Percentiles rank a stretch among this genome's conserved stretches.
Conservation (phyloP, 352 stramenopile species). For the Blastocystis sp. region DNA sequence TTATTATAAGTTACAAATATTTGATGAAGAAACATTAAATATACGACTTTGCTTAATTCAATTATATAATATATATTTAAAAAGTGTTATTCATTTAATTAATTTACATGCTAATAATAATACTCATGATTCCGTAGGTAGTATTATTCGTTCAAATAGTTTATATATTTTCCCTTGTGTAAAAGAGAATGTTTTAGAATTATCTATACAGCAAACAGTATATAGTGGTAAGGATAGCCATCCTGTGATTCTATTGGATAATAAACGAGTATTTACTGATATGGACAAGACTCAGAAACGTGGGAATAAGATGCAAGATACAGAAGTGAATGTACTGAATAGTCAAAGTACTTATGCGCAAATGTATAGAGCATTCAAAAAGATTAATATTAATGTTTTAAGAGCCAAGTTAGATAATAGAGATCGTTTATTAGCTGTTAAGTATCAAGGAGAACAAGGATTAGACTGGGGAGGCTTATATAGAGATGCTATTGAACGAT, state of each 20-base stretch:
- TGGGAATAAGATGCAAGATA: too few species aligned
- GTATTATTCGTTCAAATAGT: slow-evolving; percentile 3
- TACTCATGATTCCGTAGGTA: not conserved
- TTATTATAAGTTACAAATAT: not conserved
- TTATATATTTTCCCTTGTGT: slow-evolving; percentile 25
- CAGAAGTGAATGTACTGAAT: not conserved
- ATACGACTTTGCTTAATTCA: not conserved
- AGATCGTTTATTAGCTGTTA: slow-evolving; percentile 39
- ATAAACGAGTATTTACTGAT: slow-evolving; percentile 14
- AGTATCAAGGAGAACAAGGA: slow-evolving; percentile 39
- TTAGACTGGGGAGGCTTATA: slow-evolving; percentile 41
- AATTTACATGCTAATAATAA: slow-evolving; percentile 5
- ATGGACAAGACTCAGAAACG: too few species aligned
- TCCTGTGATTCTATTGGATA: slow-evolving; percentile 30
- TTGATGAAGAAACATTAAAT: not conserved
- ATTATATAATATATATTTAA: slow-evolving; percentile 5
- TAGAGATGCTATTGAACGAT: slow-evolving; percentile 36
- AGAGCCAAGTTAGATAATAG: slow-evolving; percentile 28
- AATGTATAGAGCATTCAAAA: slow-evolving; percentile 13
- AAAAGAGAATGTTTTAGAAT: slow-evolving; percentile 23
- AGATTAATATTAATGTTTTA: not conserved
- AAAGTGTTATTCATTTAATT: slow-evolving; percentile 19
- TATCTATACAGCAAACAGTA: slow-evolving; percentile 17
- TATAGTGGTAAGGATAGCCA: slow-evolving; percentile 16
- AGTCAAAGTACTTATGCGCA: slow-evolving; percentile 31